phyloP scores from a whole-genome alignment of 1,284 basidiomycete species.

The Ustilago lituana region DNA sequence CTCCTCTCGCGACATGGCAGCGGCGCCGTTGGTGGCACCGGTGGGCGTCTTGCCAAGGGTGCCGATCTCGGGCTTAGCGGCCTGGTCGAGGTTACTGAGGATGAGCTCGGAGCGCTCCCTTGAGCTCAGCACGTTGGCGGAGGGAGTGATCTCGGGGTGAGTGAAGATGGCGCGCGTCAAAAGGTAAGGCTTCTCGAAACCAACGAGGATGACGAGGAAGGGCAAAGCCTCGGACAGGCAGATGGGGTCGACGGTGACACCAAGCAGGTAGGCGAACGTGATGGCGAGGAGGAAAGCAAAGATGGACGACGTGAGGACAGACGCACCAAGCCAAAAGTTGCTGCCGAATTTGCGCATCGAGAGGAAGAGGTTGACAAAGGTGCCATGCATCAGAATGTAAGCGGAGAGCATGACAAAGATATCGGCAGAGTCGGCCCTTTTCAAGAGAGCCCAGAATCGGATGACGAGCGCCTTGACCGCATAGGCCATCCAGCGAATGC shows the following conservation, averaged over 20 bases:
- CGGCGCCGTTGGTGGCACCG: constrained; percentile 19
- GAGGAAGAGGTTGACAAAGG: constrained; percentile 78
- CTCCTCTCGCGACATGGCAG: constrained; percentile 53
- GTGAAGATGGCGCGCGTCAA: constrained; percentile 89
- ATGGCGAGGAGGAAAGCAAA: constrained; percentile 89
- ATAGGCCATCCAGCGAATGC: constrained; percentile 60
- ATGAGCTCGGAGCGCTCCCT: constrained; percentile 44
- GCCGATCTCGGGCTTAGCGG: constrained; percentile 37
- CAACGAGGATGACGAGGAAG: constrained; percentile 96
- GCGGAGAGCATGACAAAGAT: constrained; percentile 94
- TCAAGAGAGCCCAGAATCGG: constrained; percentile 62
- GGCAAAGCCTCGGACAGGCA: constrained; percentile 93
- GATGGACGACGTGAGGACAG: constrained; percentile 83
- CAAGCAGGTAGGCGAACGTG: constrained; percentile 81
- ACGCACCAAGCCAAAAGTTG: constrained; percentile 72
- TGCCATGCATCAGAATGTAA: constrained; percentile 94
- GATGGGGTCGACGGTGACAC: constrained; percentile 90
- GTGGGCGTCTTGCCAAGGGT: constrained; percentile 35
- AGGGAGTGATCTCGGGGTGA: constrained; percentile 77
- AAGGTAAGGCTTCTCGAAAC: constrained; percentile 95
- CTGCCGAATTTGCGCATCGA: constrained; percentile 66
- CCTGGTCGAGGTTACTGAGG: constrained; percentile 40
- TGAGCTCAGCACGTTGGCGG: constrained; percentile 22
- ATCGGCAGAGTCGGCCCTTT: constrained; percentile 92
- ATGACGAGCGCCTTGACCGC: constrained; percentile 59